Evolutionary conservation across 2,329 filamentous ascomycete genomes (phyloP).

Genomic region (Stagonosporopsis vannaccii): DNA sequence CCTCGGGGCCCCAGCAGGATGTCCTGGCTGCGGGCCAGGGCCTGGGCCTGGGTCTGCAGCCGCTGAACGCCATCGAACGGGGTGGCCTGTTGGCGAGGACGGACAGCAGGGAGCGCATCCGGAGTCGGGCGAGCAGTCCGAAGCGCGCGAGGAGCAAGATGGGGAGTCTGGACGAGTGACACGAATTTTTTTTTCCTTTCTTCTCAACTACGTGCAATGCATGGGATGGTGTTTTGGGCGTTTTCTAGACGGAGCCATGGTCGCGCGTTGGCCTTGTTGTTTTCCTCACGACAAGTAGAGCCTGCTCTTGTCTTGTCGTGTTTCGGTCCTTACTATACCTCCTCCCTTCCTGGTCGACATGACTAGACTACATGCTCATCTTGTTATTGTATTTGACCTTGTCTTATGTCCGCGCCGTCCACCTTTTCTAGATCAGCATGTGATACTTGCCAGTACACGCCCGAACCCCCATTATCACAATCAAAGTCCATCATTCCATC

Average conservation of each 20-base stretch:
- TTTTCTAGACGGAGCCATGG: too few relatives aligned
- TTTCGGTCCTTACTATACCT: background rate
- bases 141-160: conserved; percentile 38
- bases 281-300: too few relatives aligned
- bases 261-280: too few relatives aligned
- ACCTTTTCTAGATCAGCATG: too few relatives aligned
- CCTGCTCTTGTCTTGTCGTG: too few relatives aligned
- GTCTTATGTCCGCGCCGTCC: too few relatives aligned
- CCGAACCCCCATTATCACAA: too few relatives aligned
- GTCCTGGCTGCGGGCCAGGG: conserved; percentile 39
- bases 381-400: too few relatives aligned
- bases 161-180: conserved; percentile 28
- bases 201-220: background rate
- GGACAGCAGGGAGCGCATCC: conserved; percentile 83
- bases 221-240: background rate
- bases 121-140: conserved; percentile 58
- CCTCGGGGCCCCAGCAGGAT: conserved; percentile 22
- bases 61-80: conserved; percentile 55
- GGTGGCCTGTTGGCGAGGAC: conserved; percentile 80
- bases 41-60: conserved; percentile 43
- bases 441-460: too few relatives aligned
- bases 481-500: too few relatives aligned
- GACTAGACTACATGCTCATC: too few relatives aligned
- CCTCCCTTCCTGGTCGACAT: too few relatives aligned
- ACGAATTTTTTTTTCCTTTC: background rate